Evolutionary conservation across 2,329 filamentous ascomycete species (phyloP).

Genomic region (Elsinoe necatrix): DNA sequence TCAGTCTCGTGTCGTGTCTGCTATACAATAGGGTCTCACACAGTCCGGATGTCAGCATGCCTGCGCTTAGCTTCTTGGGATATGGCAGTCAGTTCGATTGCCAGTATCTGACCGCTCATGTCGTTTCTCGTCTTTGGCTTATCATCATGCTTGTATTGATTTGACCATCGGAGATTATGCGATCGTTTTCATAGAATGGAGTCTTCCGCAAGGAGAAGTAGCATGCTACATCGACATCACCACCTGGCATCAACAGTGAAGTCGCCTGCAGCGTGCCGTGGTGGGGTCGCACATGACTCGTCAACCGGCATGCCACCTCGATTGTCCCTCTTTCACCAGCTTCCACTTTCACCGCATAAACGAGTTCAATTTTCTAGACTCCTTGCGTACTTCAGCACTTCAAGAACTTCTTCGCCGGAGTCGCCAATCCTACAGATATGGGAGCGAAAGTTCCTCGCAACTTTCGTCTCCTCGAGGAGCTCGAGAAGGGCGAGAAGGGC

Average conservation of each 20-base stretch:
- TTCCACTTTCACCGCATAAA: slow-evolving; percentile 10
- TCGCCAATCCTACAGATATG: slow-evolving; percentile 34
- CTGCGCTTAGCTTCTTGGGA: slow-evolving; percentile 95
- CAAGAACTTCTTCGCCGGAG: neutral
- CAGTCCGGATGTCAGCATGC: slow-evolving; percentile 79
- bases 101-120: slow-evolving; percentile 87
- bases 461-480: slow-evolving; percentile 91
- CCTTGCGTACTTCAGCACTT: neutral
- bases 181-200: neutral
- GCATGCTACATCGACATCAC: neutral
- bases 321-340: neutral
- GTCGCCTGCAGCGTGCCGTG: neutral
- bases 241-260: slow-evolving; percentile 9
- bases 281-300: slow-evolving; percentile 5
- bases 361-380: too few relatives aligned
- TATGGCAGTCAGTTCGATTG: slow-evolving; percentile 79
- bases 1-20: slow-evolving; percentile 14
- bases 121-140: neutral
- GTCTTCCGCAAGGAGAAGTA: neutral
- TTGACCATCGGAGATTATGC: too few relatives aligned
- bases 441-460: slow-evolving; percentile 81
- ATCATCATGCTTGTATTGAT: neutral
- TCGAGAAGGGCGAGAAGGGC: slow-evolving; percentile 98
- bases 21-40: slow-evolving; percentile 33
- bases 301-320: slow-evolving; percentile 4